Evolutionary conservation across 768 basidiomycete genomes (phyloP), one percentile per base, ranked within the genome.

Genomic region (Mycena albidolilacea): DNA sequence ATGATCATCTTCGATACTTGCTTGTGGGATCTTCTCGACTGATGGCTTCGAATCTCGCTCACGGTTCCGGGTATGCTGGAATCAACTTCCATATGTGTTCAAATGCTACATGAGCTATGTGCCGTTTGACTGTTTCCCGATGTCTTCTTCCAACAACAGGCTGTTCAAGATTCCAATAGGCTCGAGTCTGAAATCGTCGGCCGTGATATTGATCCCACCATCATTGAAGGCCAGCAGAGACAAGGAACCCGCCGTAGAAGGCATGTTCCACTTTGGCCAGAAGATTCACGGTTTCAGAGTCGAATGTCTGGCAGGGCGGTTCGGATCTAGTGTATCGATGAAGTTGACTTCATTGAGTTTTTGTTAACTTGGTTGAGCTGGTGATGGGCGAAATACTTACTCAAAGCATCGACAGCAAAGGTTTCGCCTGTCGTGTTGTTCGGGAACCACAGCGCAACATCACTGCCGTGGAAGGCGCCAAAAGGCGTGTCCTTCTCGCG

Each of bases 181-280:
- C 6, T 66, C 64, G 12, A 19, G 21, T 7, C 70, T 55, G n/a
- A 71, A 71, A 9, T 48, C 43, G 2, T 72, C 71, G 0, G 39
- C 52, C 2, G 71, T 72, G 37, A 72, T 59, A 38, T 63, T 72
- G 21, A 68, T 48, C 8, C 37, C 62, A 10, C 4, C 23, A 35
- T 72, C 71, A 48, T 38, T 64, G 39, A 72, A 68, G 2, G 71
- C 68, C 48, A 64, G 30, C 30, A 72, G 35, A 10, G 64, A 59
- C 14, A 43, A 44, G 10, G 19, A 21, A 15, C 60, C 68, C 21
- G 59, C 9, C 21, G 23, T 0, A 7, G 70, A 46, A 4, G 55
- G 43, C 0, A 19, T 43, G 37, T 39, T 70, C 62, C 62, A 70
- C 35, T 38, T 64, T 1, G 69, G 69, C 69, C 69, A 70, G 30